A percentile compares a stretch with the other conserved stretches of the same genome.
These are phyloP conservation scores for Metschnikowia dekortorum DNA, from an alignment of 805 yeast genomes.

Conservation along the genomic window DNA sequence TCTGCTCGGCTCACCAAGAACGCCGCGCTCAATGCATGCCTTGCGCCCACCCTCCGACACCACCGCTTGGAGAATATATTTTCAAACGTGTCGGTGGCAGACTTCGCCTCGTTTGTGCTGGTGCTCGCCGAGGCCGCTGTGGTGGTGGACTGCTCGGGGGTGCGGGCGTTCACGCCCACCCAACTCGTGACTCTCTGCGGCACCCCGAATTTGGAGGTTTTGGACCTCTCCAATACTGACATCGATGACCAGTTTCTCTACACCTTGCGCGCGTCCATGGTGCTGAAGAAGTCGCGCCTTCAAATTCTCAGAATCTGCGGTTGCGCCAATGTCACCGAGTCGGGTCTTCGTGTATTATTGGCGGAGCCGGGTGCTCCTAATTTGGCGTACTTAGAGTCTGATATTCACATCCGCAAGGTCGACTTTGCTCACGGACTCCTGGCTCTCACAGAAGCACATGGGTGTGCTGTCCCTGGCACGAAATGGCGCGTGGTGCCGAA, in stretches of 20 bases:
- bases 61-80: constrained; percentile 38
- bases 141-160: constrained; percentile 27
- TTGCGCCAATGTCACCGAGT: constrained; percentile 17
- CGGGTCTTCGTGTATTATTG: constrained; percentile 10
- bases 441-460: neutral
- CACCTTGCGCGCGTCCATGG: constrained; percentile 19
- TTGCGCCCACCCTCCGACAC: constrained; percentile 12
- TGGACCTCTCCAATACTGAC: constrained; percentile 26
- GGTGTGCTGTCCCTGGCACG: constrained; percentile 18
- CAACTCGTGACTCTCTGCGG: constrained; percentile 28
- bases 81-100: constrained; percentile 23
- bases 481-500: constrained; percentile 20
- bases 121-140: constrained; percentile 15
- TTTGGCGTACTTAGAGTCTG: constrained; percentile 13
- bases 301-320: constrained; percentile 21
- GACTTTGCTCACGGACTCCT: constrained; percentile 4
- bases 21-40: constrained; percentile 12
- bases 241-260: constrained; percentile 31
- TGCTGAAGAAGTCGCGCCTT: constrained; percentile 18
- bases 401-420: constrained; percentile 6
- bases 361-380: constrained; percentile 5
- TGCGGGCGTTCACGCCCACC: constrained; percentile 8
- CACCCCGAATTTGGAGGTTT: constrained; percentile 23
- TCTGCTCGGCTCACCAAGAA: constrained; percentile 3
- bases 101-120: constrained; percentile 19